phyloP scores from a whole-genome alignment of 192 early-diverging fungal species.

The Coemansia sp. region DNA sequence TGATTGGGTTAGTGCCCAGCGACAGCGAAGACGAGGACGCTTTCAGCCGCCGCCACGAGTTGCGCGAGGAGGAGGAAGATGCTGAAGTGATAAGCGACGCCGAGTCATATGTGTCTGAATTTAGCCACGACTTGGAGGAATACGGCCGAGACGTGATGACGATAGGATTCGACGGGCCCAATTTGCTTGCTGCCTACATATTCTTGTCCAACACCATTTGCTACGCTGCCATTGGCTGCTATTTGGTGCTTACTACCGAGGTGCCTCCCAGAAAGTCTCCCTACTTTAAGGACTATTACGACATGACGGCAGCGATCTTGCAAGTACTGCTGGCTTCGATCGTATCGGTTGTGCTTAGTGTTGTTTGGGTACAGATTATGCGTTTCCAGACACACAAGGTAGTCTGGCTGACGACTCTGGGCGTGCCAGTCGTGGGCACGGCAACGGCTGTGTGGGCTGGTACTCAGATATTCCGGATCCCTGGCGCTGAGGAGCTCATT shows the following conservation, averaged over 20 bases:
- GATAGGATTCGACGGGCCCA: conserved; percentile 32
- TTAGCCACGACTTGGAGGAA: conserved; percentile 47
- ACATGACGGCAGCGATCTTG: conserved; percentile 33
- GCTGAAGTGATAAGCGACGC: conserved; percentile 12
- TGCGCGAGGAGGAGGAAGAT: background rate
- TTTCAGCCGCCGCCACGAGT: background rate
- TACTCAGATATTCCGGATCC: conserved; percentile 30
- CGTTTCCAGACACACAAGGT: conserved; percentile 46
- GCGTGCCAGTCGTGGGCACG: conserved; percentile 36
- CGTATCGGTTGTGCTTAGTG: conserved; percentile 25
- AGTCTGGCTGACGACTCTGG: conserved; percentile 51
- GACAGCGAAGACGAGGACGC: conserved; percentile 16
- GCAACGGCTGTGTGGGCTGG: conserved; percentile 48
- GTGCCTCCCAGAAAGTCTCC: conserved; percentile 41
- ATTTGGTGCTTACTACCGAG: conserved; percentile 30
- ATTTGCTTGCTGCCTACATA: conserved; percentile 31
- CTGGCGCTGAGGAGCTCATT: conserved; percentile 32
- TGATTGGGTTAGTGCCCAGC: conserved; percentile 24
- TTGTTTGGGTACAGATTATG: conserved; percentile 46
- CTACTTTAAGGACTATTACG: conserved; percentile 41
- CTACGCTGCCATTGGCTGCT: conserved; percentile 19
- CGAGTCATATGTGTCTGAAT: conserved; percentile 49
- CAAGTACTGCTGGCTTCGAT: conserved; percentile 26
- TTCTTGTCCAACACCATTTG: conserved; percentile 30
- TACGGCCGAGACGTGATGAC: conserved; percentile 26